Base-by-base conservation (phyloP, 192 early-diverging fungal genomes). In the Gryganskiella cystojenkinii region DNA sequence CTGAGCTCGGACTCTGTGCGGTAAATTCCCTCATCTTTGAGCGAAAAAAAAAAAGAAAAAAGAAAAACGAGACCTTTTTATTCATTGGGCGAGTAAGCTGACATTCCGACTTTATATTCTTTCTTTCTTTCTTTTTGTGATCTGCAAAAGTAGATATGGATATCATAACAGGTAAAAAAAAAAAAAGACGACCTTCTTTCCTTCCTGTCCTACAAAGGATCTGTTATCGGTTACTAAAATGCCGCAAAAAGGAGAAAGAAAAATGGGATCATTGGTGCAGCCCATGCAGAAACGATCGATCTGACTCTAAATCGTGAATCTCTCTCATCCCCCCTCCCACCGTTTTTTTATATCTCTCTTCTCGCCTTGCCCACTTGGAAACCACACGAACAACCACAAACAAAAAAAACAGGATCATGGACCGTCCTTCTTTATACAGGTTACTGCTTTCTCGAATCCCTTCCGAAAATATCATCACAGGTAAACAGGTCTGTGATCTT, bases 101-200 rank as follows among this genome's bases (percentile, higher is more conserved):
- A 40, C 37, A 40, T 35, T 35, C 40, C 6, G 19, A 54, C 25
- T 42, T 13, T 8, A 31, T 31, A 8, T 25, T 57, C 7, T 58
- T 25, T 50, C 1, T 44, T 49, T 30, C 37, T 31, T 58, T 47
- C n/a, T 13, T 7, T 56, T 49, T 24, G 7, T 42, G 25, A 15
- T 30, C 24, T 53, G 35, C n/a, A 66, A n/a, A n/a, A 61, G 63
- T 25, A 59, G 71, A 67, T 74, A 74, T 61, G 71, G 71, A 40
- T 74, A 74, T 60, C 50, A 74, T 30, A 74, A 61, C 44, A 74
- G 71, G 71, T 61, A 61, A 58, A 25, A 35, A 56, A 3, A 22
- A 59, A 3, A 25, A 30, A n/a, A 62, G 30, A 33, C 28, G 49
- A 50, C 47, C 46, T 62, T 27, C 34, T 52, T 34, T 50, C 10